These are phyloP conservation scores for Salix purpurea DNA, from an alignment of 345 rosid genomes.

Conservation along the genomic window DNA sequence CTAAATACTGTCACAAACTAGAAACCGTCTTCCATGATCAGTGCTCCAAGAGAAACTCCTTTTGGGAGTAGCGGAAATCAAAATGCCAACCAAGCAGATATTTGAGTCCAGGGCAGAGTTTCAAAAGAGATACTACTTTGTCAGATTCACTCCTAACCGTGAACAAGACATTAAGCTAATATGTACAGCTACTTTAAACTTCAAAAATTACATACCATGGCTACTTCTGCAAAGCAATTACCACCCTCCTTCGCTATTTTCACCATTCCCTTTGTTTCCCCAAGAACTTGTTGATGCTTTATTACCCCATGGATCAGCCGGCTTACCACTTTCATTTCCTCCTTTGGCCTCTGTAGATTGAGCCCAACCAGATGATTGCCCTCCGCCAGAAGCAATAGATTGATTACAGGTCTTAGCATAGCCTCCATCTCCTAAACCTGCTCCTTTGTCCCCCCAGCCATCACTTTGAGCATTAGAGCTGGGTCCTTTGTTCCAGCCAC, in stretches of 20 bases:
- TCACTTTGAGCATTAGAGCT: not conserved
- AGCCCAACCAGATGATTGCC: conserved; percentile 20
- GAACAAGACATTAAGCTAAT: not conserved
- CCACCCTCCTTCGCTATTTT: conserved; percentile 37
- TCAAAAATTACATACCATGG: not conserved
- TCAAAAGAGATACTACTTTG: not conserved
- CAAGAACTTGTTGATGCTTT: conserved; percentile 29
- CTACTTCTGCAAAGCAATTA: not conserved
- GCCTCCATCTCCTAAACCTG: conserved; percentile 11
- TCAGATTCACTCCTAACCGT: not conserved
- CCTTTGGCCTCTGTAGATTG: conserved; percentile 16
- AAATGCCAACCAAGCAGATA: not conserved
- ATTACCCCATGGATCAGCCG: conserved; percentile 23
- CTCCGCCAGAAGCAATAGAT: conserved; percentile 15
- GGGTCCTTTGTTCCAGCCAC: conserved; percentile 6
- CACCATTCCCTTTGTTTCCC: conserved; percentile 27
- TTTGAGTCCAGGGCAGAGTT: not conserved
- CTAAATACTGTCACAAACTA: not conserved
- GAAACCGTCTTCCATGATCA: not conserved
- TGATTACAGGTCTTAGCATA: conserved; percentile 18
- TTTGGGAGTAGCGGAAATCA: not conserved
- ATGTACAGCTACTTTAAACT: conserved; percentile 4
- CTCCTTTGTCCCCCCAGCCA: conserved; percentile 17
- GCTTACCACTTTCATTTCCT: conserved; percentile 4
- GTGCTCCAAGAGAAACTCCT: not conserved